Evolutionary conservation across 352 stramenopile species (phyloP).

Genomic region (Pythium brassicae): DNA sequence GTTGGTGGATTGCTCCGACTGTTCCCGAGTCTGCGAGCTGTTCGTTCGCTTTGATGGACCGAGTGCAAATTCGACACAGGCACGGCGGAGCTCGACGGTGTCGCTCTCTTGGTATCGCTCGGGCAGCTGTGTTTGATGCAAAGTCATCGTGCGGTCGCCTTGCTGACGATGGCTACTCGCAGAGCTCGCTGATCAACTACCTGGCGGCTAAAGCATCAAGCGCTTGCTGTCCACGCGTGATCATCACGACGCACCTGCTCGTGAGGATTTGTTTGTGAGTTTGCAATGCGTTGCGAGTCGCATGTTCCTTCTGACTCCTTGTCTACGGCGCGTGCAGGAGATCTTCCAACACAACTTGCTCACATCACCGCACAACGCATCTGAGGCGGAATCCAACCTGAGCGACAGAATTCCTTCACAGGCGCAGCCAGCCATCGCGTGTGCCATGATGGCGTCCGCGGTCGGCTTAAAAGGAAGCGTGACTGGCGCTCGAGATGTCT

Average conservation of each 20-base stretch:
- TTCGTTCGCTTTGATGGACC: neutral
- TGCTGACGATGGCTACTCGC: constrained; percentile 11
- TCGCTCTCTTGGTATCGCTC: constrained; percentile 59
- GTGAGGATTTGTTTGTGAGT: constrained; percentile 19
- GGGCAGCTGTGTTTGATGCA: neutral
- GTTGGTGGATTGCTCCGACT: constrained; percentile 16
- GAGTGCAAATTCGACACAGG: constrained; percentile 27
- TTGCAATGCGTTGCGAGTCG: constrained; percentile 2
- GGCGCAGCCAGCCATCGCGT: constrained; percentile 23
- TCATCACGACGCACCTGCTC: constrained; percentile 82
- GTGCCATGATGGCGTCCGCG: constrained; percentile 53
- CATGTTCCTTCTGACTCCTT: neutral
- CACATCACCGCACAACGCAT: neutral
- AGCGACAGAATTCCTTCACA: neutral
- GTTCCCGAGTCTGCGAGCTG: too few relatives aligned
- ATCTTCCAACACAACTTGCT: constrained; percentile 52
- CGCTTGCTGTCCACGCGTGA: constrained; percentile 37
- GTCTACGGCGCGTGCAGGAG: constrained; percentile 26
- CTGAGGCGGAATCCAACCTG: neutral
- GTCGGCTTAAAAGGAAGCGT: constrained; percentile 12
- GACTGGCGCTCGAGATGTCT: constrained; percentile 14
- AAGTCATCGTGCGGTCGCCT: neutral
- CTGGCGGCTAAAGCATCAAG: constrained; percentile 28
- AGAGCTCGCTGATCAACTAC: constrained; percentile 62
- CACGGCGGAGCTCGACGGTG: constrained; percentile 69